These are phyloP conservation scores for Sisymbrium altissimum DNA, from an alignment of 345 rosid genomes.

Conservation along the genomic window DNA sequence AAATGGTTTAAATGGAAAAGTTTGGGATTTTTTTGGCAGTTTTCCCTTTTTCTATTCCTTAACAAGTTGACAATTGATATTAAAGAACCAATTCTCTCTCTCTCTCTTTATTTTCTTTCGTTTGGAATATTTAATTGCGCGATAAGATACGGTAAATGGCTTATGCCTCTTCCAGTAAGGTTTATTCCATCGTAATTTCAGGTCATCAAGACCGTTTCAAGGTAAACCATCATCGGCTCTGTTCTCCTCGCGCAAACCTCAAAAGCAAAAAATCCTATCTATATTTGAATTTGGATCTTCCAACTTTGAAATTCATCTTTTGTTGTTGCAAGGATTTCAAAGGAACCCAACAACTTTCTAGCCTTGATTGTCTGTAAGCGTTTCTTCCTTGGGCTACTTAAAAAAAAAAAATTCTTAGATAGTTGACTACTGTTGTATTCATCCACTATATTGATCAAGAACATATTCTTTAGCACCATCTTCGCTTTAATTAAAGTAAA, in stretches of 20 bases:
- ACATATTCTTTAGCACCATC: slow-evolving; percentile 19
- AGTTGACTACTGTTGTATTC: slow-evolving; percentile 20
- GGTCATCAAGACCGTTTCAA: slow-evolving; percentile 18
- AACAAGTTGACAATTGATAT: slow-evolving; percentile 16
- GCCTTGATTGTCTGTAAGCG: slow-evolving; percentile 9
- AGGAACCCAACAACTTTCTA: neutral
- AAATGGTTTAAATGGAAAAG: no score
- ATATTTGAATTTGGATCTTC: neutral
- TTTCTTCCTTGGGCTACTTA: slow-evolving; percentile 3
- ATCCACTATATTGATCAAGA: slow-evolving; percentile 6
- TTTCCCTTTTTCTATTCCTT: neutral
- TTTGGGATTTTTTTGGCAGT: no score
- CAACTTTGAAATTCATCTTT: neutral
- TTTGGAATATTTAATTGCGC: slow-evolving; percentile 19
- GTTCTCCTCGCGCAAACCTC: neutral
- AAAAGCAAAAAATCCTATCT: neutral
- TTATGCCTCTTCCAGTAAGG: slow-evolving; percentile 2
- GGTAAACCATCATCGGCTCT: slow-evolving; percentile 26
- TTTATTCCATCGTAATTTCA: slow-evolving; percentile 16
- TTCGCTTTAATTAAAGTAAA: neutral
- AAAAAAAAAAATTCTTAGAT: neutral
- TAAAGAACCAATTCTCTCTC: slow-evolving; percentile 29
- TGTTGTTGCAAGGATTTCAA: neutral
- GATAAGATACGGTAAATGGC: slow-evolving; percentile 13
- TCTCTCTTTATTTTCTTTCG: neutral